A percentile compares a stretch with the other conserved stretches of the same genome.
Evolutionary conservation across 2,329 filamentous ascomycete genomes (phyloP).

Genomic region (Cercospora sp.): DNA sequence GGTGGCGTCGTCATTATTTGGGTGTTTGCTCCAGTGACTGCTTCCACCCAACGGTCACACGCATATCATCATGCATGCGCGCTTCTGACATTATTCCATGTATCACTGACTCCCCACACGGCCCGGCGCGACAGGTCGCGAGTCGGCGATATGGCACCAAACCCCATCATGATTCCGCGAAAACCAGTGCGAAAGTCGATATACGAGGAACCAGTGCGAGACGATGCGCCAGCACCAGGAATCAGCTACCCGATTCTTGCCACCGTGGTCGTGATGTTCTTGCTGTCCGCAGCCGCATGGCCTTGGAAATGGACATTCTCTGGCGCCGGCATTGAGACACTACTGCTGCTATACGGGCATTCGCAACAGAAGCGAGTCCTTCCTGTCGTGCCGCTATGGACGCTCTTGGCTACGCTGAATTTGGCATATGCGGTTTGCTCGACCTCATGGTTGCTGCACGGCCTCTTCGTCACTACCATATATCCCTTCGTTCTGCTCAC

Average conservation of each 20-base stretch:
- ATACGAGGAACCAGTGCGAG: conserved; percentile 8
- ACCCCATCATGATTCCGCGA: conserved; percentile 25
- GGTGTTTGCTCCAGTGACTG: conserved; percentile 4
- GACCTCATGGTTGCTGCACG: conserved; percentile 56
- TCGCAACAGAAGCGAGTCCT: conserved; percentile 43
- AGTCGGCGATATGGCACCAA: conserved; percentile 20
- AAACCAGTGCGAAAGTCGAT: conserved; percentile 19
- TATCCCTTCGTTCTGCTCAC: conserved; percentile 47
- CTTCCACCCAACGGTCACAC: background rate
- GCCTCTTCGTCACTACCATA: conserved; percentile 45
- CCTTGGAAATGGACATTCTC: conserved; percentile 32
- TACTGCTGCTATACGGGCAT: conserved; percentile 31
- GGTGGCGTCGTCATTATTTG: conserved; percentile 8
- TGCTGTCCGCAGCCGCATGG: conserved; percentile 27
- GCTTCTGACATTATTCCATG: background rate
- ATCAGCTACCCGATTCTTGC: conserved; percentile 16
- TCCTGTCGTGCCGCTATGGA: conserved; percentile 49
- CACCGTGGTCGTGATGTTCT: conserved; percentile 19
- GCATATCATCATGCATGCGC: background rate
- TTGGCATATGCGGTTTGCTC: conserved; percentile 50
- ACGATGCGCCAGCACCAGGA: conserved; percentile 8
- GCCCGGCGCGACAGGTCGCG: background rate
- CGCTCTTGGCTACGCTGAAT: conserved; percentile 49
- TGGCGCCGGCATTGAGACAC: conserved; percentile 33
- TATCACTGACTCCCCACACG: background rate